phyloP scores from a whole-genome alignment of 73 alveolate genomes.

The Durusdinium trenchii region DNA sequence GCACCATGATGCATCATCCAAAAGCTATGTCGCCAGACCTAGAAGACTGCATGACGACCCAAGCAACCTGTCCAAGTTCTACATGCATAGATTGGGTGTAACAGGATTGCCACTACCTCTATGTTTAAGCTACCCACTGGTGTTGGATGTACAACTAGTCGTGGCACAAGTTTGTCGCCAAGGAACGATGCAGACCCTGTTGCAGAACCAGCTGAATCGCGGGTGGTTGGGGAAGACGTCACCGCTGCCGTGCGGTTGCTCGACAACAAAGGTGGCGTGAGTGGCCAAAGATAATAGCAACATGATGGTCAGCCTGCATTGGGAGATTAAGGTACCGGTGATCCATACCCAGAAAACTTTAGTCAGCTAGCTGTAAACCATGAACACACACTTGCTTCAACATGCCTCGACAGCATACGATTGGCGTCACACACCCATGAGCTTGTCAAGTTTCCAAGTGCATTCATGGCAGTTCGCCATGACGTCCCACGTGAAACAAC shows the following conservation, averaged over 20 bases:
- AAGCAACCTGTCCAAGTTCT: not conserved
- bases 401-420: not conserved
- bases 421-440: slow-evolving; percentile 27
- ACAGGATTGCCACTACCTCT: not conserved
- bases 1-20: slow-evolving; percentile 17
- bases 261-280: not conserved
- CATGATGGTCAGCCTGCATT: not conserved
- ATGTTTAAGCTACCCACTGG: not conserved
- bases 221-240: not conserved
- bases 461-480: slow-evolving; percentile 15
- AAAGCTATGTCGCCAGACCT: not conserved
- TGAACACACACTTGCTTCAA: not conserved
- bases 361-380: not conserved
- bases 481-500: not conserved
- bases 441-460: not conserved
- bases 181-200: not conserved
- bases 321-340: not conserved
- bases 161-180: not conserved
- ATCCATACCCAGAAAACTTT: not conserved
- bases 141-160: not conserved
- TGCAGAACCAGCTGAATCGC: not conserved
- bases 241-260: not conserved
- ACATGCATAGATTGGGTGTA: not conserved
- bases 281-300: not conserved
- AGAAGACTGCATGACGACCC: no score